Conservation (phyloP, 2,329 filamentous ascomycete genomes). For the Myriosclerotinia scirpicola region DNA sequence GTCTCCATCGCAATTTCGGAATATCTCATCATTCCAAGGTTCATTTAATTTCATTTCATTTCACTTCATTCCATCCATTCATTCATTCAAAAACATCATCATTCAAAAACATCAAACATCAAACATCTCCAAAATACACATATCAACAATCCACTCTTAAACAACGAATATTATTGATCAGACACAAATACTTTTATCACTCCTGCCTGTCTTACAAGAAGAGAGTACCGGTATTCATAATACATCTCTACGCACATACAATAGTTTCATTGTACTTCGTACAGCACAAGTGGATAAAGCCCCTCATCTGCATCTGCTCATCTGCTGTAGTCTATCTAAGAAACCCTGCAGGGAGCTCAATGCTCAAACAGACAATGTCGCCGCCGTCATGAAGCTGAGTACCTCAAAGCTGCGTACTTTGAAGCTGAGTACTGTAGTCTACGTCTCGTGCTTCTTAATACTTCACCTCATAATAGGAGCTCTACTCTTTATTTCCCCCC, state of each 20-base stretch:
- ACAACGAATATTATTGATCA: background rate
- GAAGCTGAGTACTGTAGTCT: conserved; percentile 12
- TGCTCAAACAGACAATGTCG: conserved; percentile 21
- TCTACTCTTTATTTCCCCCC: conserved; percentile 77
- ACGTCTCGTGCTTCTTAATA: conserved; percentile 10
- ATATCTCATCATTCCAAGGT: background rate
- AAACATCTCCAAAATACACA: background rate
- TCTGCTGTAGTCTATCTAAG: conserved; percentile 7
- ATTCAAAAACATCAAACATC: background rate
- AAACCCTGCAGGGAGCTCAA: conserved; percentile 22
- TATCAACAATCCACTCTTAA: background rate
- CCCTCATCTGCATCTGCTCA: too few relatives aligned
- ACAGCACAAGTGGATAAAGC: too few relatives aligned
- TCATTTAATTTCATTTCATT: background rate
- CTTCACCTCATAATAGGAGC: conserved; percentile 61
- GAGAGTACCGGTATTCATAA: background rate
- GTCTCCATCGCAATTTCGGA: conserved; percentile 15
- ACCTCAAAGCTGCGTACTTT: conserved; percentile 4
- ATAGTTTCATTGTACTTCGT: too few relatives aligned
- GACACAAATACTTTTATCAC: background rate
- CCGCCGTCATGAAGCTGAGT: conserved; percentile 16
- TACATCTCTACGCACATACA: too few relatives aligned
- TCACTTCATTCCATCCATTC: background rate
- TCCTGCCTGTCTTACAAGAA: background rate
- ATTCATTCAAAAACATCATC: background rate